Evolutionary conservation across 768 basidiomycete species (phyloP), one percentile per base, ranked within the genome.

Genomic region (Mycena indigotica): DNA sequence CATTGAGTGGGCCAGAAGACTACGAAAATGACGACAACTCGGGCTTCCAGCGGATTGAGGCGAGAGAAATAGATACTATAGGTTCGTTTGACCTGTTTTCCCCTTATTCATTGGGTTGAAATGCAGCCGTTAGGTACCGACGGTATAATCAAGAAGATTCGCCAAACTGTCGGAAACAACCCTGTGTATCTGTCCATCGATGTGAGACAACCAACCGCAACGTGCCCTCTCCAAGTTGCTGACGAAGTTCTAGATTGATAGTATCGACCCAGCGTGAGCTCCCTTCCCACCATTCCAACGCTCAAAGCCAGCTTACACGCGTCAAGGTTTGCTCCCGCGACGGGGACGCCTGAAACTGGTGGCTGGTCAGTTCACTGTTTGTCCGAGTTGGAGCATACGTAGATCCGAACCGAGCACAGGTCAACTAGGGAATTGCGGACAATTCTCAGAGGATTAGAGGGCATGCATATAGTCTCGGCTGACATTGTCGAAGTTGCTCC

Each of bases 401-500:
- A 17, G 8, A 35, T 35, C 32, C 17, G 17, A 35, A 35, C 8
- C 32, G 17, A 35, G 32, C 32, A 8, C 17, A 35, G 89, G 91
- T 87, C 89, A 3, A 91, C 90, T 5, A 86, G 91, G 56, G 91
- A 93, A 71, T 73, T 92, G 50, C 84, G 88, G 49, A 84, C 85
- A 5, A 89, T 93, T 65, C 71, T 93, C 56, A 77, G 90, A 48
- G 90, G 91, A 19, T 72, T 93, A 15, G 85, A 87, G 53, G 89
- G 90, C 15, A 76, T 93, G 51, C 76, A 84, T 57, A 86, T 93
- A 59, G 88, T 93, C 45, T 89, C 86, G 32, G 88, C 87, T 8
- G 91, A 93, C 67, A 84, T 93, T 41, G 91, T 93, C 45, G 91
- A 93, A 68, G 91, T 93, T 23, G 86, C 89, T 1, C 91, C 91